Percentiles rank a stretch among this genome's conserved stretches.
Evolutionary conservation across 2,329 filamentous ascomycete species (phyloP).

Genomic region (Pseudopyricularia javanii): DNA sequence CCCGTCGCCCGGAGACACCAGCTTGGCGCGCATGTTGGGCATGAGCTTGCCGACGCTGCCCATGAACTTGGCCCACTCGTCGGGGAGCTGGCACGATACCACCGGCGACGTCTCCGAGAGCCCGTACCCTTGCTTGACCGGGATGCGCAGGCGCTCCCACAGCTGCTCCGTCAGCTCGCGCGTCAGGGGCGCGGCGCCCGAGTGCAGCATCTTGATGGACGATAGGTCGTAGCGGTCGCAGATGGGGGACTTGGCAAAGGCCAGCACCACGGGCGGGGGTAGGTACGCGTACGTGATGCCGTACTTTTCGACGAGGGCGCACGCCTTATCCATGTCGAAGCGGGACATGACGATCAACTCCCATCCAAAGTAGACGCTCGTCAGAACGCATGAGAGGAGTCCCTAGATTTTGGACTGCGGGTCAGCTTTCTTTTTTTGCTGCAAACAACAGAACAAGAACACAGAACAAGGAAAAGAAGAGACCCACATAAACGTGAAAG

Average conservation of each 20-base stretch:
- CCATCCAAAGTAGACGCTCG: constrained; percentile 52
- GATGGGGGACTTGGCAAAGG: constrained; percentile 53
- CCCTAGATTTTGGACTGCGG: constrained; percentile 23
- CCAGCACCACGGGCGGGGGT: constrained; percentile 72
- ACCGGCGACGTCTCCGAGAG: constrained; percentile 70
- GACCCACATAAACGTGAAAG: constrained; percentile 74
- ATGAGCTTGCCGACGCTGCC: constrained; percentile 63
- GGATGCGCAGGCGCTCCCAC: constrained; percentile 44
- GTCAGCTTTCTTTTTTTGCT: background rate
- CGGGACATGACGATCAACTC: constrained; percentile 58
- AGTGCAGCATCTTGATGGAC: constrained; percentile 53
- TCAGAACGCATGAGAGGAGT: constrained; percentile 61
- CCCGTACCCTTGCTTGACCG: constrained; percentile 63
- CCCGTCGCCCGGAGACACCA: constrained; percentile 52
- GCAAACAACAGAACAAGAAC: too few relatives aligned
- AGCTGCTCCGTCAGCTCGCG: constrained; percentile 59
- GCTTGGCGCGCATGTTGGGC: constrained; percentile 50
- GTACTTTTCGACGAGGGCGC: constrained; percentile 52
- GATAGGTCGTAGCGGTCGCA: constrained; percentile 60
- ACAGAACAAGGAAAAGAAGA: background rate
- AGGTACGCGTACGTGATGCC: constrained; percentile 55
- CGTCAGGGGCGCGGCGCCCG: constrained; percentile 68
- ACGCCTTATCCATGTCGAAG: constrained; percentile 54
- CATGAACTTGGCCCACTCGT: constrained; percentile 51
- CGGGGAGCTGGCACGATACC: constrained; percentile 42